Base-by-base conservation (phyloP, 352 stramenopile species). In the Paralagenidium karlingii region DNA sequence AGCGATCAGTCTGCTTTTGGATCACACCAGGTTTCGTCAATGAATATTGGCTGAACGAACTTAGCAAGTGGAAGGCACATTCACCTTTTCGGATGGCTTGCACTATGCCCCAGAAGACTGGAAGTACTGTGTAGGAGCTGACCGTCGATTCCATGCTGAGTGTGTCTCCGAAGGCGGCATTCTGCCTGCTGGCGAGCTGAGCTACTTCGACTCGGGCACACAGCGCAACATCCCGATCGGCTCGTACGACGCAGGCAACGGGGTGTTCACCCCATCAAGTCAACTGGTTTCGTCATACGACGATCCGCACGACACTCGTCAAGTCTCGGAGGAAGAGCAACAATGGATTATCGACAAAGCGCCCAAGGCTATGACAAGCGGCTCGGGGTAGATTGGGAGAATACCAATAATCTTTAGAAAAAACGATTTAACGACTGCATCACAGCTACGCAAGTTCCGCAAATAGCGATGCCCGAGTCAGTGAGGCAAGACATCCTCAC, bases 141-240 rank as follows among this genome's bases (percentile, higher is more conserved):
- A 87, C 26, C 70, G 76, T 5, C 70, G 67, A 34, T 90, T 68
- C 43, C 75, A 75, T 45, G 83, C 64, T 9, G 70, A 90, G 45
- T 75, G 60, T 34, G 31, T 80, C 29, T 71, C 66, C 1, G 52
- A 67, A 29, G 34, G 46, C 30, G 71, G 71, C 0, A 80, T 86
- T 24, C 55, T 56, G 3, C 43, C 71, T 0, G 55, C 68, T 5
- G 66, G 68, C 1, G 66, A 83, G 31, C 62, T 86, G 24, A 60
- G 80, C 43, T 86, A 83, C 43, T 83, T 82, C 33, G 66, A 86
- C 32, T 77, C 42, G n/a, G n/a, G n/a, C n/a, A n/a, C n/a, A n/a
- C n/a, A n/a, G n/a, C n/a, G n/a, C 20, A 60, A 79, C 9, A 54
- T 88, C 3, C 74, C 74, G 19, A 55, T 83, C 7, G 75, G 75